phyloP scores from a whole-genome alignment of 768 basidiomycete species.

The Tulasnella sp. region DNA sequence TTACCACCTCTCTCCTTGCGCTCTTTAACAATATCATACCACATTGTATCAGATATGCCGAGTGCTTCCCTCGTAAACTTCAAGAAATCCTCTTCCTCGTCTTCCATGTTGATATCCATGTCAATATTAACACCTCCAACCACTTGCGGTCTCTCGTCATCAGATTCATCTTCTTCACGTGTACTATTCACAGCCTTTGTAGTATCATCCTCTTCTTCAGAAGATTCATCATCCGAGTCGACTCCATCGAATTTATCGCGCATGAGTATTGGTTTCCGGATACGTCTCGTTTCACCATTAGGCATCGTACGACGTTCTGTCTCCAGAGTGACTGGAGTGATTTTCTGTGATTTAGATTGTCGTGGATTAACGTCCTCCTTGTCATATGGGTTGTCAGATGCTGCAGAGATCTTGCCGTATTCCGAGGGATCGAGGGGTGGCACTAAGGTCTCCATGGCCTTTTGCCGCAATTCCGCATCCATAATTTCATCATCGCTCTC shows the following conservation, averaged over 20 bases:
- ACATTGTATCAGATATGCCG: slow-evolving; percentile 80
- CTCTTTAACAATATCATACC: slow-evolving; percentile 73
- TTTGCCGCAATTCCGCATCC: slow-evolving; percentile 32
- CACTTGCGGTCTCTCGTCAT: slow-evolving; percentile 64
- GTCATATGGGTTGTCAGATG: slow-evolving; percentile 42
- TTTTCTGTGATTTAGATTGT: slow-evolving; percentile 10
- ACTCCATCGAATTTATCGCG: slow-evolving; percentile 85
- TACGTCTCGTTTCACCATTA: slow-evolving; percentile 28
- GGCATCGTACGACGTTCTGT: background rate
- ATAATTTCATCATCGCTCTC: slow-evolving; percentile 32
- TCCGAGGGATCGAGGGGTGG: slow-evolving; percentile 65
- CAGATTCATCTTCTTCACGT: slow-evolving; percentile 32
- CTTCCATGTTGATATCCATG: slow-evolving; percentile 78
- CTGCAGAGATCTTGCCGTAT: slow-evolving; percentile 77
- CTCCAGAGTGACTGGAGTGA: background rate
- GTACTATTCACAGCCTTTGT: slow-evolving; percentile 19
- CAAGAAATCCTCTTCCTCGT: slow-evolving; percentile 89
- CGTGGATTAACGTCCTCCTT: slow-evolving; percentile 33
- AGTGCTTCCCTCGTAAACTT: slow-evolving; percentile 87
- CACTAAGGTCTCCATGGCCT: slow-evolving; percentile 69
- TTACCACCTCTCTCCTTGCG: slow-evolving; percentile 69
- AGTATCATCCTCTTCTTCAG: slow-evolving; percentile 28
- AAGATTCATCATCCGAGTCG: slow-evolving; percentile 78
- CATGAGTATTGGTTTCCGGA: slow-evolving; percentile 67
- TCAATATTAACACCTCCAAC: slow-evolving; percentile 41